phyloP scores from a whole-genome alignment of 2,329 filamentous ascomycete species.

The Fusarium penzigii region DNA sequence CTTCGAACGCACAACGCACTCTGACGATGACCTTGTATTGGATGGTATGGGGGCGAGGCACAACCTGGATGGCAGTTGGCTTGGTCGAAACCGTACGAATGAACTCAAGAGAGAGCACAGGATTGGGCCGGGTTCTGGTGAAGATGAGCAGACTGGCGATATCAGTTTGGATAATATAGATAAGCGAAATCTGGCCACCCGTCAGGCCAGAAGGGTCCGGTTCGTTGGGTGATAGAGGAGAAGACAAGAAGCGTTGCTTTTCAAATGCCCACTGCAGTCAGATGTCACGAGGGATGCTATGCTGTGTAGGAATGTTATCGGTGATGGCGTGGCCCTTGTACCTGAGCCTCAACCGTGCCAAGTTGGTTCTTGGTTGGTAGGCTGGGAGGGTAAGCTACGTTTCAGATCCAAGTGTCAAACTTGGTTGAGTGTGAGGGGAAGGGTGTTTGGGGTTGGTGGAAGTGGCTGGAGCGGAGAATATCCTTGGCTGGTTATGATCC shows the following conservation, averaged over 20 bases:
- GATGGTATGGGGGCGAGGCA: slow-evolving; percentile 20
- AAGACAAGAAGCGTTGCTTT: no score
- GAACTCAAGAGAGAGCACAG: slow-evolving; percentile 29
- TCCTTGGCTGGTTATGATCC: neutral
- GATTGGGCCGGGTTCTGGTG: slow-evolving; percentile 12
- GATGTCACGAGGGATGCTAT: neutral
- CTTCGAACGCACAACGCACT: slow-evolving; percentile 43
- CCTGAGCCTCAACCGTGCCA: slow-evolving; percentile 1
- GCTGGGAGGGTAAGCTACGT: slow-evolving; percentile 4
- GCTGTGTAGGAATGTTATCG: neutral
- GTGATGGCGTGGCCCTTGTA: neutral
- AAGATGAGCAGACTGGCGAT: slow-evolving; percentile 6
- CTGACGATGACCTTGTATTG: slow-evolving; percentile 48
- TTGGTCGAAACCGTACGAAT: slow-evolving; percentile 12
- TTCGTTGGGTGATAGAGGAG: slow-evolving; percentile 27
- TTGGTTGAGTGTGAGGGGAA: slow-evolving; percentile 14
- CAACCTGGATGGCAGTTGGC: slow-evolving; percentile 4
- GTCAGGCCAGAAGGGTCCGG: slow-evolving; percentile 35
- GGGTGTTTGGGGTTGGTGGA: slow-evolving; percentile 14
- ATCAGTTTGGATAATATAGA: slow-evolving; percentile 8
- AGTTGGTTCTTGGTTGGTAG: slow-evolving; percentile 9
- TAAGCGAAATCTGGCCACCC: slow-evolving; percentile 20
- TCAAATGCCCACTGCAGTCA: neutral
- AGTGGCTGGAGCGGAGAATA: slow-evolving; percentile 1
- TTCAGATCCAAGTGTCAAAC: slow-evolving; percentile 23